Evolutionary conservation across 306 rosid species (phyloP).

Genomic region (Inga laurina): DNA sequence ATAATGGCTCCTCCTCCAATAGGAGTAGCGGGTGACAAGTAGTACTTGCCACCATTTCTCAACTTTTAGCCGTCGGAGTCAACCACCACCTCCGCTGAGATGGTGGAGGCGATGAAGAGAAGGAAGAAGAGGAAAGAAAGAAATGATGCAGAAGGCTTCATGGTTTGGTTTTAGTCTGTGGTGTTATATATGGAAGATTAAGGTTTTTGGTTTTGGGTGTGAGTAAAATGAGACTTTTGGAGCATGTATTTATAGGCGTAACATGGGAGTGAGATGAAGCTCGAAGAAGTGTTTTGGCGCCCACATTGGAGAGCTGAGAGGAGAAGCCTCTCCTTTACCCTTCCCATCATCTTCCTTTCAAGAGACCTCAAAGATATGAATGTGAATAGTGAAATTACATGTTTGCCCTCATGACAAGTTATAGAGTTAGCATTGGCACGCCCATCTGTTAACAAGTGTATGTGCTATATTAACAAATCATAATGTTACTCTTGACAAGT

Average conservation of each 20-base stretch:
- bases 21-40: background rate
- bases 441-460: too few species aligned
- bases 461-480: too few species aligned
- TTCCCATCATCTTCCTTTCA: too few species aligned
- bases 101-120: background rate
- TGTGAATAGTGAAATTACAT: too few species aligned
- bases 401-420: too few species aligned
- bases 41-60: background rate
- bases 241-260: background rate
- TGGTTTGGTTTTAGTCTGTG: background rate
- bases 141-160: background rate
- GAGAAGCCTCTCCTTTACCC: too few species aligned
- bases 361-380: too few species aligned
- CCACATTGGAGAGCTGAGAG: too few species aligned
- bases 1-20: background rate
- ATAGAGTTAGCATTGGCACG: too few species aligned
- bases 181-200: background rate
- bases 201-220: background rate
- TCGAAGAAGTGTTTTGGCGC: background rate
- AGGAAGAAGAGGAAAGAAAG: background rate
- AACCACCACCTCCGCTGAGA: background rate
- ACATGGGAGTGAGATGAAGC: background rate
- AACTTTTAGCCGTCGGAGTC: background rate
- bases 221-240: background rate
- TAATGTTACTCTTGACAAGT: too few species aligned